Conservation (phyloP, 116 monocot genomes). For the Trichopus zeylanicus region DNA sequence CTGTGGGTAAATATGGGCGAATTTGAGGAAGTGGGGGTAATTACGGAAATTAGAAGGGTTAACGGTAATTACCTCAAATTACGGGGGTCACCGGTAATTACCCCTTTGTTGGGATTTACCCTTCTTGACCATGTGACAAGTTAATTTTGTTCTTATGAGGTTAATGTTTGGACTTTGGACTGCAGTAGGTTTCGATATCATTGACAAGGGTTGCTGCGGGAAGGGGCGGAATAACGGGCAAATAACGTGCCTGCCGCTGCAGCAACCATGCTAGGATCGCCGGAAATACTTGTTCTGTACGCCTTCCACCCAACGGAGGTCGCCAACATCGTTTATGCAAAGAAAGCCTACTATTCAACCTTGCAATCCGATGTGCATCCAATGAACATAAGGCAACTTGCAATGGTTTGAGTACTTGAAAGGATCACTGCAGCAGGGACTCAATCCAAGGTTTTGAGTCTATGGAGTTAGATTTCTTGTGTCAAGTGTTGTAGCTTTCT, state of each 20-base stretch:
- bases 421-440: too few relatives aligned
- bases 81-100: too few relatives aligned
- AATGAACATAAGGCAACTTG: constrained; percentile 61
- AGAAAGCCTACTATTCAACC: constrained; percentile 47
- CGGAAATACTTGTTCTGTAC: constrained; percentile 67
- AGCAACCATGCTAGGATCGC: constrained; percentile 45
- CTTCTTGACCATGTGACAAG: too few relatives aligned
- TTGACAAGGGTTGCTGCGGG: constrained; percentile 74
- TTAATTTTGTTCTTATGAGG: not conserved
- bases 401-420: constrained; percentile 45
- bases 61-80: too few relatives aligned
- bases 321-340: constrained; percentile 49
- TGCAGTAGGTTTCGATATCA: constrained; percentile 41
- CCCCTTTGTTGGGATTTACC: too few relatives aligned
- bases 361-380: constrained; percentile 45
- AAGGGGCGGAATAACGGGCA: constrained; percentile 82
- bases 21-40: too few relatives aligned
- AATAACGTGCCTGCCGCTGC: constrained; percentile 69
- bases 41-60: too few relatives aligned
- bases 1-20: too few relatives aligned
- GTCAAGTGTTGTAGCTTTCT: too few relatives aligned
- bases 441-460: too few relatives aligned
- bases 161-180: not conserved
- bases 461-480: too few relatives aligned
- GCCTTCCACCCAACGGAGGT: constrained; percentile 74